Base-by-base conservation (phyloP, 805 yeast species). In the Lipomyces chichibuensis region DNA sequence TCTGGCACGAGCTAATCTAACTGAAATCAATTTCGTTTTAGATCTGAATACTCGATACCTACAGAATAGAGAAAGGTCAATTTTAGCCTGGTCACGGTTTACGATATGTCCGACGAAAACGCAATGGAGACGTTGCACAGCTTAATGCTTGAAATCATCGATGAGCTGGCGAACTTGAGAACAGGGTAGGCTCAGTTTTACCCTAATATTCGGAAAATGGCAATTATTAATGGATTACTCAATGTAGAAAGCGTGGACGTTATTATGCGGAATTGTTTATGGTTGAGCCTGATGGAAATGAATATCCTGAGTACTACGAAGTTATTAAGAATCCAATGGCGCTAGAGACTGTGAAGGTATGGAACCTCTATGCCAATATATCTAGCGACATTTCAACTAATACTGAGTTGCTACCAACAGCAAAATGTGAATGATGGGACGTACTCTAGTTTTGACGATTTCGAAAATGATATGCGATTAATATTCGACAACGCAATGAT, bases 281-380 rank as follows among this genome's bases (percentile, higher is more conserved):
- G 80, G 90, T 87, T 39, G 88, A 87, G 64, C 95, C 94, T 1
- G 87, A 87, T 73, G 84, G 83, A 39, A 84, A 84, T 14, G 85
- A 84, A 66, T 88, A 89, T 73, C 97, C 97, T 0, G 96, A 90
- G 73, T 93, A 93, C 79, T 88, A 88, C 78, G 83, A 85, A 69
- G 80, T 90, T 6, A 87, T 94, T 56, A 83, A 85, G 70, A 80
- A 84, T 63, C 97, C 97, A 14, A 89, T 91, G 77, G 85, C 96
- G 0, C 84, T 94, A 73, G 83, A 82, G 61, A 81, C 85, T 39
- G 84, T 94, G 11, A 63, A 55, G 53, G 71, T 69, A 35, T 11
- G 67, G 46, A 6, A 14, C 8, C 33, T 20, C 23, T 23, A 25
- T 25, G 55, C 23, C 27, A 2, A 13, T 17, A n/a, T 43, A 17